Percentiles rank a stretch among this genome's conserved stretches.
These are phyloP conservation scores for Corymbia citriodora DNA, from an alignment of 441 rosid genomes.

Conservation along the genomic window DNA sequence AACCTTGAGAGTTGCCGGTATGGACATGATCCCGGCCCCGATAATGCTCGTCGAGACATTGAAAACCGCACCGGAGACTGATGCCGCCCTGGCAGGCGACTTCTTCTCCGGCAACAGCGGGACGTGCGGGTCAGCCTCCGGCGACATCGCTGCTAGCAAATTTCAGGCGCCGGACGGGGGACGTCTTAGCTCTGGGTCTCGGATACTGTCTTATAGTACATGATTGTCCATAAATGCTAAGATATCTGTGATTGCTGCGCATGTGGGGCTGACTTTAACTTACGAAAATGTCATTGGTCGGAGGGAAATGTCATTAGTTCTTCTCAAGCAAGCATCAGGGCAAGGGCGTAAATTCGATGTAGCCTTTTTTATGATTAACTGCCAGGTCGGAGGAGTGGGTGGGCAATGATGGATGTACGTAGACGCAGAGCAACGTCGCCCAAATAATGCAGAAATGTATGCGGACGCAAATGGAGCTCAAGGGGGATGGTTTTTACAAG, in stretches of 20 bases:
- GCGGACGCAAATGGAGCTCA: not conserved
- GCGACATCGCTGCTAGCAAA: constrained; percentile 33
- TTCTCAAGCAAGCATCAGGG: not conserved
- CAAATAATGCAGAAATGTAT: not conserved
- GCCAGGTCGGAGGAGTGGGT: not conserved
- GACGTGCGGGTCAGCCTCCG: constrained; percentile 15
- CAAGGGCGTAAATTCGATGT: not conserved
- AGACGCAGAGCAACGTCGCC: not conserved
- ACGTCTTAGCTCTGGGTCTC: not conserved
- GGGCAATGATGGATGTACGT: not conserved
- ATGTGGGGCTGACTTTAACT: not conserved
- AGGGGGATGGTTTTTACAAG: not conserved
- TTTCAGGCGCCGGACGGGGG: not conserved
- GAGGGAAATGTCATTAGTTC: not conserved
- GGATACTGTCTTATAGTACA: constrained; percentile 10
- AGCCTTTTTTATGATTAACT: not conserved
- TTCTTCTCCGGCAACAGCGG: constrained; percentile 50
- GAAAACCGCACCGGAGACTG: constrained; percentile 68
- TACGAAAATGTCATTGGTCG: constrained; percentile 14
- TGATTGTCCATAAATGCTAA: not conserved
- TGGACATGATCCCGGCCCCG: constrained; percentile 93
- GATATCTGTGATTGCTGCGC: not conserved
- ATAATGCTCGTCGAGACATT: constrained; percentile 75
- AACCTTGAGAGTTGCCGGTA: constrained; percentile 76
- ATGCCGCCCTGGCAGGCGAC: constrained; percentile 6